Percentiles rank a stretch among this genome's conserved stretches.
phyloP scores from a whole-genome alignment of 2,329 filamentous ascomycete species.

The Paecilomyces formosus region DNA sequence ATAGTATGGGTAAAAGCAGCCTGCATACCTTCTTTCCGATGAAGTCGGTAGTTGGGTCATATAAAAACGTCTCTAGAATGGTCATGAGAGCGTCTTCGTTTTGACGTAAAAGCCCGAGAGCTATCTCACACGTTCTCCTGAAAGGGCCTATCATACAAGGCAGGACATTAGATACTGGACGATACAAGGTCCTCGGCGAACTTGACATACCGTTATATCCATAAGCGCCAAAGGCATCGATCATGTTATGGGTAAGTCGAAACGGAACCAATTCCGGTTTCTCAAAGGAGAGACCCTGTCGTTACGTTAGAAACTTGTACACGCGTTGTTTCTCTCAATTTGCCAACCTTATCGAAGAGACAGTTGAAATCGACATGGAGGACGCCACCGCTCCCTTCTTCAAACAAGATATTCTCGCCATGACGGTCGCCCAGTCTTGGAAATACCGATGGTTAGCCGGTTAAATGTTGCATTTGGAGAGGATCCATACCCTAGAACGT shows the following conservation, averaged over 20 bases:
- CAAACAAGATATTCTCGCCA: constrained; percentile 92
- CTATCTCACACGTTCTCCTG: constrained; percentile 81
- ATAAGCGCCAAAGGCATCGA: constrained; percentile 91
- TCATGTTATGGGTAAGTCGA: constrained; percentile 96
- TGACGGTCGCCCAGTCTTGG: constrained; percentile 81
- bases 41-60: constrained; percentile 92
- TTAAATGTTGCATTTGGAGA: background rate
- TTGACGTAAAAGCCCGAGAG: constrained; percentile 72
- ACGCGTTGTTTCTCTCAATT: background rate
- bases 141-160: constrained; percentile 56
- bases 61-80: constrained; percentile 91
- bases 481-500: constrained; percentile 61
- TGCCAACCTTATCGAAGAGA: constrained; percentile 75
- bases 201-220: constrained; percentile 65
- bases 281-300: constrained; percentile 67
- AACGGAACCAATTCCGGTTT: constrained; percentile 95
- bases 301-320: constrained; percentile 31
- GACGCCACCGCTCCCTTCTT: constrained; percentile 86
- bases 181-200: background rate
- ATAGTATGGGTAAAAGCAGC: background rate
- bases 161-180: background rate
- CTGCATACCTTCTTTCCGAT: constrained; percentile 58
- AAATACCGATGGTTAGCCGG: constrained; percentile 4
- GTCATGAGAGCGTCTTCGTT: constrained; percentile 97
- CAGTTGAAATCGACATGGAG: constrained; percentile 99